Conservation (phyloP, 805 yeast genomes). For the Hermanozyma aechmeae region DNA sequence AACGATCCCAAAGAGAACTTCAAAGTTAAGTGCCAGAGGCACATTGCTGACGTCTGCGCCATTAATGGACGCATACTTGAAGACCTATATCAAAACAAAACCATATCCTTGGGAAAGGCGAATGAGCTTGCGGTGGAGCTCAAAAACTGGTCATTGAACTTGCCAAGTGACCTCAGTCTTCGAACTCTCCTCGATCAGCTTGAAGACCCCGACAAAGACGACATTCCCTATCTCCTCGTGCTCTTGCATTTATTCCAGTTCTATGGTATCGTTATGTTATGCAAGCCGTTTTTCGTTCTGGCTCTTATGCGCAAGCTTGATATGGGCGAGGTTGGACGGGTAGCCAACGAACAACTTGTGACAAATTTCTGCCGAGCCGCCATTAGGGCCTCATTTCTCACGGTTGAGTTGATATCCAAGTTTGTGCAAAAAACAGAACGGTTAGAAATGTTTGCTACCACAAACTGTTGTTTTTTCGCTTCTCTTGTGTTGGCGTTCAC, state of each 20-base stretch:
- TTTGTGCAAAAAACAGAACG: conserved; percentile 20
- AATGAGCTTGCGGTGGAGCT: conserved; percentile 24
- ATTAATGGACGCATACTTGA: conserved; percentile 21
- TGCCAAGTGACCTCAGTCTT: conserved; percentile 21
- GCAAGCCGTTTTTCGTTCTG: conserved; percentile 34
- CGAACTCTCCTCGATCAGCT: conserved; percentile 8
- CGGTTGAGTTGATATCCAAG: conserved; percentile 21
- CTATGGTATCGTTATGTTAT: conserved; percentile 26
- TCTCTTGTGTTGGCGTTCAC: conserved; percentile 27
- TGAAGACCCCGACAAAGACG: background rate
- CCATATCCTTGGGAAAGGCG: conserved; percentile 19
- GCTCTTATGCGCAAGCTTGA: conserved; percentile 7
- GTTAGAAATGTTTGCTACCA: conserved; percentile 23
- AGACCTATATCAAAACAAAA: conserved; percentile 21
- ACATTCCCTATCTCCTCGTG: conserved; percentile 12
- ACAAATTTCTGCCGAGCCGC: conserved; percentile 24
- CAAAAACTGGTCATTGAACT: conserved; percentile 22
- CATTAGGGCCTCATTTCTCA: conserved; percentile 24
- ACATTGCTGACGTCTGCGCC: conserved; percentile 16
- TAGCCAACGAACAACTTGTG: conserved; percentile 7
- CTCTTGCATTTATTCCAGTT: conserved; percentile 27
- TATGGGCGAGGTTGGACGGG: conserved; percentile 7
- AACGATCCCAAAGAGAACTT: conserved; percentile 4
- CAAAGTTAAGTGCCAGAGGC: conserved; percentile 16
- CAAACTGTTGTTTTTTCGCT: conserved; percentile 24